Conservation (phyloP, 23 red algal genomes). For the Cyanidioschyzon merolae region DNA sequence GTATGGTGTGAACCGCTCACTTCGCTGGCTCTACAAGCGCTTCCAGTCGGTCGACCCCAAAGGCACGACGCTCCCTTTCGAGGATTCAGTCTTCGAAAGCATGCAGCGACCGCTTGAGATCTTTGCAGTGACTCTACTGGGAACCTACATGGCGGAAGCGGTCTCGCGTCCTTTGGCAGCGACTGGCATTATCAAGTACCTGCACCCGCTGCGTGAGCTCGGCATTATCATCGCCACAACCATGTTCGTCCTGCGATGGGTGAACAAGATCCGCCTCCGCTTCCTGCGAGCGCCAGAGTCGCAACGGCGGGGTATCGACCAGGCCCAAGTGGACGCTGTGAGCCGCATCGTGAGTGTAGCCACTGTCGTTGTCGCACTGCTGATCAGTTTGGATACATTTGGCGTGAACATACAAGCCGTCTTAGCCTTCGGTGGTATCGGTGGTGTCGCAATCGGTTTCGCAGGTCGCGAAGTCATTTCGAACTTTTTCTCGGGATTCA, state of each 20-base stretch:
- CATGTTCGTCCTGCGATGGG: slow-evolving; percentile 94
- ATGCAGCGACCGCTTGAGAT: slow-evolving; percentile 98
- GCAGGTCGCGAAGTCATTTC: slow-evolving; percentile 95
- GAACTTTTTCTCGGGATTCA: slow-evolving; percentile 99
- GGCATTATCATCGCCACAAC: slow-evolving; percentile 84
- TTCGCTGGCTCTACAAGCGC: slow-evolving; percentile 69
- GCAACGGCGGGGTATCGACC: slow-evolving; percentile 63
- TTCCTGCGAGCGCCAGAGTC: slow-evolving; percentile 37
- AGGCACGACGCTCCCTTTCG: slow-evolving; percentile 54
- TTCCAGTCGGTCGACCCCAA: slow-evolving; percentile 44
- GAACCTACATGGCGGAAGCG: slow-evolving; percentile 76
- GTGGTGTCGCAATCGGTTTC: slow-evolving; percentile 99
- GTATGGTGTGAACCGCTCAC: slow-evolving; percentile 52
- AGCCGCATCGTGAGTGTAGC: slow-evolving; percentile 69
- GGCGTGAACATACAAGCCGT: slow-evolving; percentile 93
- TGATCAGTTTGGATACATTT: slow-evolving; percentile 92
- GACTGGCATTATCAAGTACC: slow-evolving; percentile 54
- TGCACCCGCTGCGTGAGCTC: slow-evolving; percentile 73
- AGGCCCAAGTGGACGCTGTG: slow-evolving; percentile 80
- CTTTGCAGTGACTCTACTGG: slow-evolving; percentile 68
- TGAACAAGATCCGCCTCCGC: slow-evolving; percentile 65
- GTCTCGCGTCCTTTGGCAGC: slow-evolving; percentile 60
- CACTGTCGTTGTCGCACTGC: slow-evolving; percentile 42
- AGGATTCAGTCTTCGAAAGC: slow-evolving; percentile 83
- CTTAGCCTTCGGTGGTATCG: slow-evolving; percentile 97